Base-by-base conservation (phyloP, 2,329 filamentous ascomycete genomes). In the Nemania serpens region DNA sequence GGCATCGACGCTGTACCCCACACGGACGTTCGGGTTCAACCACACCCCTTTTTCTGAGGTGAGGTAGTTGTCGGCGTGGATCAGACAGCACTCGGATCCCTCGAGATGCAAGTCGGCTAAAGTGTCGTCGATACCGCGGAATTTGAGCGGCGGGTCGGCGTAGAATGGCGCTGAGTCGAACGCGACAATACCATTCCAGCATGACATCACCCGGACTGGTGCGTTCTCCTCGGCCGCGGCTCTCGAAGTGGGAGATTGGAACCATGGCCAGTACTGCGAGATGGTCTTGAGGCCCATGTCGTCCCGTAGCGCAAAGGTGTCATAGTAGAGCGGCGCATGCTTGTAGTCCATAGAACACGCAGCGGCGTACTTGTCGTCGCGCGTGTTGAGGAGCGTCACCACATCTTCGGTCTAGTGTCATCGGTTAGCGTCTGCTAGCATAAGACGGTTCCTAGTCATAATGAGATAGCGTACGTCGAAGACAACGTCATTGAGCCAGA, bases 171-270 rank as follows among this genome's bases (percentile, higher is more conserved):
- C 71, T 0, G 82, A 76, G 51, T 76, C 75, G 59, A 76, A 78
- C 48, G 69, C 76, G 66, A 80, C 79, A 70, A 88, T 84, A 46
- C 87, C 88, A 66, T 90, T 89, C 87, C 87, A 90, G 72, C 88
- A 90, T 43, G 84, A 87, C n/a, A 75, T 74, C 0, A 90, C 87
- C 1, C 81, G 83, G 1, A 88, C 78, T 0, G 86, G 83, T 11
- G 75, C 71, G 65, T 81, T 79, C 18, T 70, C 73, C 62, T 80
- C 78, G 20, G 87, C 76, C 0, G 84, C 81, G 25, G 79, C 70
- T 22, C 76, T 72, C 10, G 79, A 74, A 1, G 68, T 66, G 10
- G 70, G 73, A 11, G 67, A 79, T 29, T 80, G 77, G 67, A 88
- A 88, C 75, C 84, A 88, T 0, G 86, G 86, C 83, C 84, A 88